Percentiles rank a stretch among this genome's conserved stretches.
phyloP scores from a whole-genome alignment of 345 rosid species.

The Microthlaspi erraticum region DNA sequence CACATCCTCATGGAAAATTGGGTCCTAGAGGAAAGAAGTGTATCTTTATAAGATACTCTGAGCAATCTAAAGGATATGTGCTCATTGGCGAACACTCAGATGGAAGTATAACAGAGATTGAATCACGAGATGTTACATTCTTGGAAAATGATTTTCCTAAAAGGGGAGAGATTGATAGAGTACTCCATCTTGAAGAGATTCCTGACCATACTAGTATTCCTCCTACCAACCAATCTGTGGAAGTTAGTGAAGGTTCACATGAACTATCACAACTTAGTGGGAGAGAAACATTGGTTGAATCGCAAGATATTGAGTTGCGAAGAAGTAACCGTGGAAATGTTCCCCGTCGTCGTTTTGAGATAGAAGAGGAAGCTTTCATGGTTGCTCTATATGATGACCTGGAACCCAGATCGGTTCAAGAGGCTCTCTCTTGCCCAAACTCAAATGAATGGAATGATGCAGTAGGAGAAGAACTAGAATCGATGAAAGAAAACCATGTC shows the following conservation, averaged over 20 bases:
- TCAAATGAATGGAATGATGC: not conserved
- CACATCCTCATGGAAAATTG: not conserved
- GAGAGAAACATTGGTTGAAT: not conserved
- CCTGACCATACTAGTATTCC: not conserved
- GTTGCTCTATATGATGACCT: not conserved
- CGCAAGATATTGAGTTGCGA: not conserved
- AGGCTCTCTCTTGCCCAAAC: slow-evolving; percentile 13
- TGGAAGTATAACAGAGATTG: not conserved
- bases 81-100: not conserved
- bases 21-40: not conserved
- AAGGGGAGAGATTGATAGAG: not conserved
- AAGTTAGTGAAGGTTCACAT: not conserved
- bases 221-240: not conserved
- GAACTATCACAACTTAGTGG: slow-evolving; percentile 3
- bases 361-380: not conserved
- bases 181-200: slow-evolving; percentile 6
- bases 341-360: not conserved
- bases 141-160: slow-evolving; percentile 23
- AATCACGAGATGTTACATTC: slow-evolving; percentile 34
- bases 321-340: not conserved
- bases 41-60: not conserved
- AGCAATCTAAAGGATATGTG: not conserved
- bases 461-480: slow-evolving; percentile 12
- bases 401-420: not conserved
- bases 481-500: not conserved